phyloP scores from a whole-genome alignment of 2,329 filamentous ascomycete species.

The Drechslera avenae region DNA sequence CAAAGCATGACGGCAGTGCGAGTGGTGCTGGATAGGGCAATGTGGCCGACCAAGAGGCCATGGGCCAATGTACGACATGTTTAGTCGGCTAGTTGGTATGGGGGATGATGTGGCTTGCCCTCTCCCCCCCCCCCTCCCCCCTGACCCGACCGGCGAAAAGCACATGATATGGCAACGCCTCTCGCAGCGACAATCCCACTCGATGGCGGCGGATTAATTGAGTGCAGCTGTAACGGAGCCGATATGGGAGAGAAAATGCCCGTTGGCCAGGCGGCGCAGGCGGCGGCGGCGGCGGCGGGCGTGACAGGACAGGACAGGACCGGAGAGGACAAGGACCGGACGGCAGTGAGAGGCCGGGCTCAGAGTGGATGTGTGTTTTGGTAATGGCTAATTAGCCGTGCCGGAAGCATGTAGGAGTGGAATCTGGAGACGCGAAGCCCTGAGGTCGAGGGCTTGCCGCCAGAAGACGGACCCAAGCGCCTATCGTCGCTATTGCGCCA shows the following conservation, averaged over 20 bases:
- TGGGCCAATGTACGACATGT: slow-evolving; percentile 21
- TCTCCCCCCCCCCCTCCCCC: too few relatives aligned
- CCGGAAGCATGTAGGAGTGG: slow-evolving; percentile 26
- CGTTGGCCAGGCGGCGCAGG: background rate
- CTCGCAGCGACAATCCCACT: slow-evolving; percentile 1
- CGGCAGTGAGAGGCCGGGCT: background rate
- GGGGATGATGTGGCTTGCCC: slow-evolving; percentile 6
- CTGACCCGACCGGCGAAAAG: slow-evolving; percentile 19
- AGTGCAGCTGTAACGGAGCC: slow-evolving; percentile 17
- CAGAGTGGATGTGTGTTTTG: slow-evolving; percentile 24
- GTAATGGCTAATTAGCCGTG: slow-evolving; percentile 44
- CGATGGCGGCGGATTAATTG: too few relatives aligned
- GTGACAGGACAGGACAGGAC: too few relatives aligned
- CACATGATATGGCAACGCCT: slow-evolving; percentile 20
- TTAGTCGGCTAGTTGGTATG: slow-evolving; percentile 23
- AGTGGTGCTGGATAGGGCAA: slow-evolving; percentile 32
- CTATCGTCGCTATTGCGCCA: slow-evolving; percentile 43
- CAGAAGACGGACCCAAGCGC: slow-evolving; percentile 26
- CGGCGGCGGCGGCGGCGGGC: too few relatives aligned
- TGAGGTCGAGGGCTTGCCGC: slow-evolving; percentile 37
- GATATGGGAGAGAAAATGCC: background rate
- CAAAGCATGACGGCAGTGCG: slow-evolving; percentile 25
- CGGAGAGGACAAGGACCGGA: too few relatives aligned
- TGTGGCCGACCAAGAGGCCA: slow-evolving; percentile 28
- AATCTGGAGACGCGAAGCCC: slow-evolving; percentile 30